Conservation (phyloP, 352 stramenopile genomes). For the Hyaloperonospora brassicae region DNA sequence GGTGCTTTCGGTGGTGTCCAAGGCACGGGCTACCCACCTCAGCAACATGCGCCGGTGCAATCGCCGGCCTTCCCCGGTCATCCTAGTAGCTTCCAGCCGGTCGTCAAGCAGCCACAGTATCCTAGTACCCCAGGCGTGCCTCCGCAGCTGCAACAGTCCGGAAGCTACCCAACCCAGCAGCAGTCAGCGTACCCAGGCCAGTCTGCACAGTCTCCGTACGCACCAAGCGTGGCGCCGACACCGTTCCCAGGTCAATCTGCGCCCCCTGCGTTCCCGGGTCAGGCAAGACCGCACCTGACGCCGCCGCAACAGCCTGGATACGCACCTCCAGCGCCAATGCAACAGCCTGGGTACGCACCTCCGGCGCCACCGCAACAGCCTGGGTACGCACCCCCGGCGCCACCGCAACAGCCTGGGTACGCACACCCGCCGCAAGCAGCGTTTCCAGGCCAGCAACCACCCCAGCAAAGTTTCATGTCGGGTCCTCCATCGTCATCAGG, state of each 20-base stretch:
- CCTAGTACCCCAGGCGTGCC: constrained; percentile 24
- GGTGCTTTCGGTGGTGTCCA: constrained; percentile 29
- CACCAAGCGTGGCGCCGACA: constrained; percentile 15
- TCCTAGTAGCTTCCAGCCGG: constrained; percentile 29
- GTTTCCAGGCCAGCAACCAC: constrained; percentile 25
- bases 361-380: constrained; percentile 19
- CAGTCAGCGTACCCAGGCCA: constrained; percentile 32
- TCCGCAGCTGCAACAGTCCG: constrained; percentile 26
- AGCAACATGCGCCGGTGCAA: constrained; percentile 27
- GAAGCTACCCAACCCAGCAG: constrained; percentile 27
- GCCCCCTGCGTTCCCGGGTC: constrained; percentile 22
- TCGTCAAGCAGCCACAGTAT: constrained; percentile 28
- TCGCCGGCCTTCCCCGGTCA: constrained; percentile 35
- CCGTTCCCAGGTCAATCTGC: constrained; percentile 31
- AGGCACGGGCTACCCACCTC: constrained; percentile 32
- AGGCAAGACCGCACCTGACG: constrained; percentile 23
- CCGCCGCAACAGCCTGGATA: no score
- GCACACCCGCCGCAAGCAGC: constrained; percentile 31
- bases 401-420: constrained; percentile 29
- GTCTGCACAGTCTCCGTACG: constrained; percentile 27
- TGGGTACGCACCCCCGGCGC: constrained; percentile 26
- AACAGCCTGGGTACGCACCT: no score
- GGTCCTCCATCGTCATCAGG: constrained; percentile 46
- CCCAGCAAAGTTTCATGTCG: constrained; percentile 33
- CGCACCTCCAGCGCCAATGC: no score